These are phyloP conservation scores for Petunia axillaris DNA, from an alignment of 257 asterid species.

Conservation along the genomic window DNA sequence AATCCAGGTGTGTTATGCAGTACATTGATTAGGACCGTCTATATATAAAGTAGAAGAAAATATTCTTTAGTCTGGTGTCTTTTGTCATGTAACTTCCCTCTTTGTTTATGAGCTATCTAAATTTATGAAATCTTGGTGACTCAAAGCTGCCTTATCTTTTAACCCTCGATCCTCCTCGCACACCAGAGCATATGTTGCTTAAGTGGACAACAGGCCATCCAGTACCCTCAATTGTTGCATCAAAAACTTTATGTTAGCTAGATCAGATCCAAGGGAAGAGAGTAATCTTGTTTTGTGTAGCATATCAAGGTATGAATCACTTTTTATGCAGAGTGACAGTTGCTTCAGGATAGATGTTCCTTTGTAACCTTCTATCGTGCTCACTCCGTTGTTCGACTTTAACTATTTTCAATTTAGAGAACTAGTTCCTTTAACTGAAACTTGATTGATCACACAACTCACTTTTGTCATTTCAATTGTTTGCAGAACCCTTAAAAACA, in stretches of 20 bases:
- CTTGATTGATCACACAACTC: neutral
- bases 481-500: neutral
- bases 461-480: neutral
- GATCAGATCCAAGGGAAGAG: conserved; percentile 84
- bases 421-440: neutral
- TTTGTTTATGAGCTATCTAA: neutral
- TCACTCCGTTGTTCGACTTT: neutral
- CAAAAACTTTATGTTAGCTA: conserved; percentile 72
- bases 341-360: neutral
- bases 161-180: conserved; percentile 73
- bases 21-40: too few species aligned
- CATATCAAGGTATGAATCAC: conserved; percentile 70
- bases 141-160: conserved; percentile 65
- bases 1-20: conserved; percentile 52
- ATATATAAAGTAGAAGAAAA: neutral
- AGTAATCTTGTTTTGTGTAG: conserved; percentile 90
- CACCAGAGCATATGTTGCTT: conserved; percentile 64
- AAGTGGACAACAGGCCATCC: conserved; percentile 90
- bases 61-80: neutral
- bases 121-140: conserved; percentile 65
- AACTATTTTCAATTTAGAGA: neutral
- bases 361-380: neutral
- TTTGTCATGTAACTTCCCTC: neutral
- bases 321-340: neutral
- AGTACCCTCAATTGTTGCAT: conserved; percentile 85